Conservation (phyloP, 2,329 filamentous ascomycete genomes). For the Dothistroma septosporum region DNA sequence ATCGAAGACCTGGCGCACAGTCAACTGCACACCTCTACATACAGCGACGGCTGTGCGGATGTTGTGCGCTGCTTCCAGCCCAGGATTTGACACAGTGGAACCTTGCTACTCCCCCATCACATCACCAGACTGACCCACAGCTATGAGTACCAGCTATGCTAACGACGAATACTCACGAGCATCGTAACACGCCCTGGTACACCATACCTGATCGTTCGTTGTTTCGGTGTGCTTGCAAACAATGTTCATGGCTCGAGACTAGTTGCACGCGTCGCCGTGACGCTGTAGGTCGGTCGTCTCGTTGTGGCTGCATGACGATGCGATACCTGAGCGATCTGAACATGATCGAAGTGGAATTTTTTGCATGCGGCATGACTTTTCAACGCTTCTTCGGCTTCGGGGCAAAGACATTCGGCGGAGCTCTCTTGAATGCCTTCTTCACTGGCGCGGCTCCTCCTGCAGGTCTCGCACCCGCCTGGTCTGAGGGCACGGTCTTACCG, state of each 20-base stretch:
- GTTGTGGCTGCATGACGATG: neutral
- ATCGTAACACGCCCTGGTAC: neutral
- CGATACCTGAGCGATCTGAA: neutral
- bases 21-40: neutral
- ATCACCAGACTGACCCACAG: neutral
- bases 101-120: neutral
- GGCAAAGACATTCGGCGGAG: neutral
- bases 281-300: neutral
- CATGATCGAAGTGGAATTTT: neutral
- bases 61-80: neutral
- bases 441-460: conserved; percentile 1
- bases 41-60: neutral
- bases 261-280: neutral
- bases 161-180: neutral
- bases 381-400: neutral
- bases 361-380: neutral
- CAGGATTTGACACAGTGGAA: conserved; percentile 2
- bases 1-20: conserved; percentile 1
- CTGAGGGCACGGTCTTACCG: neutral
- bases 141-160: neutral
- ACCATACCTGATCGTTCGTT: neutral
- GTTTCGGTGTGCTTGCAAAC: neutral
- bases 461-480: neutral
- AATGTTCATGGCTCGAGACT: neutral
- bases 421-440: conserved; percentile 14